Evolutionary conservation across 1,284 basidiomycete genomes (phyloP).

Genomic region (Fomitopsis schrenkii): DNA sequence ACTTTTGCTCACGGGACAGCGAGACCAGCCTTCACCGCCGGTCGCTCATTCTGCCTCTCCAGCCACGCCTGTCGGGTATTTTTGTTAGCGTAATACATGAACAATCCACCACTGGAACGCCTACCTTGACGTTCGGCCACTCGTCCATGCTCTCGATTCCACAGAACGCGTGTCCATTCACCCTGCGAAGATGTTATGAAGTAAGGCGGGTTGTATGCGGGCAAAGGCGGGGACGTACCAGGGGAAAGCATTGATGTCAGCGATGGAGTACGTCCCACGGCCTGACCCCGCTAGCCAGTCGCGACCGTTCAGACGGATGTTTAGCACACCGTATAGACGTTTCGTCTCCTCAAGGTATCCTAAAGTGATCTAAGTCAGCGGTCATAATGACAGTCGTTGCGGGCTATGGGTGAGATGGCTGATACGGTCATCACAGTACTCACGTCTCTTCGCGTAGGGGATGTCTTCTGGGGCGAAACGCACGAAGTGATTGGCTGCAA

Average conservation of each 20-base stretch:
- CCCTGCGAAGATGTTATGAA: conserved; percentile 17
- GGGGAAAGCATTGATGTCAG: conserved; percentile 56
- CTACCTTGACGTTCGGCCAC: conserved; percentile 31
- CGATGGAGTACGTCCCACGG: conserved; percentile 61
- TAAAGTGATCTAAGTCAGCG: conserved; percentile 17
- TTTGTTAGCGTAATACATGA: not conserved
- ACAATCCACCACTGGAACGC: not conserved
- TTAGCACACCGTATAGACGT: conserved; percentile 71
- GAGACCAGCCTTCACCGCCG: conserved; percentile 36
- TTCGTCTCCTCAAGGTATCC: conserved; percentile 74
- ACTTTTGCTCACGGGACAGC: conserved; percentile 12
- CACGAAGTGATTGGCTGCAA: conserved; percentile 48
- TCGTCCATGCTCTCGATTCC: conserved; percentile 49
- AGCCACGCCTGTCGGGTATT: conserved; percentile 44
- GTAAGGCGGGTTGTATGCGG: not conserved
- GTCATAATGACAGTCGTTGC: no score
- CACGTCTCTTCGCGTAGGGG: conserved; percentile 59
- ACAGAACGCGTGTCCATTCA: conserved; percentile 37
- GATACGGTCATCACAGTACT: conserved; percentile 4
- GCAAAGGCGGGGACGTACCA: conserved; percentile 32
- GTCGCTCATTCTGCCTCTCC: conserved; percentile 35
- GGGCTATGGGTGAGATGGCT: not conserved
- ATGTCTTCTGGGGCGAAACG: conserved; percentile 53
- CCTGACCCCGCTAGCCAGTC: conserved; percentile 69
- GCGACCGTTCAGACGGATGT: conserved; percentile 56